Evolutionary conservation across 768 basidiomycete genomes (phyloP).

Genomic region (Podaxis sp.): DNA sequence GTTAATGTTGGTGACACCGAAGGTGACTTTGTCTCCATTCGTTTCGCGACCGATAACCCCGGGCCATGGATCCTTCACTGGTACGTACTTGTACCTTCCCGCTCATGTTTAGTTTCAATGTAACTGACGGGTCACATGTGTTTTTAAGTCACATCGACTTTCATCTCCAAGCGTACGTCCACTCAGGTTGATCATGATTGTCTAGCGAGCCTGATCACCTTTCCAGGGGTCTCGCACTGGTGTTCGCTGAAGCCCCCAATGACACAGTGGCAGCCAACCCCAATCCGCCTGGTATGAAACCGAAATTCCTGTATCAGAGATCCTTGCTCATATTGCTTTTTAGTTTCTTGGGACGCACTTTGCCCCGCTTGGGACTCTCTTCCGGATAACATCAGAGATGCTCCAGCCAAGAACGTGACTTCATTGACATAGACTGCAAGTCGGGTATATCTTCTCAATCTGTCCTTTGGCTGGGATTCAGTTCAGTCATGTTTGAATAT

Average conservation of each 20-base stretch:
- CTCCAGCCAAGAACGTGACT: too few species aligned
- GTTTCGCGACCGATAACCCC: constrained; percentile 66
- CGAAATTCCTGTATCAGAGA: neutral
- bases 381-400: too few species aligned
- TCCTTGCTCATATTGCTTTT: too few species aligned
- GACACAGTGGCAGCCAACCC: constrained; percentile 1
- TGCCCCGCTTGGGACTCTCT: too few species aligned
- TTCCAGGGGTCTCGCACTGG: constrained; percentile 18
- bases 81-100: constrained; percentile 15
- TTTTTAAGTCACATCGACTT: constrained; percentile 35
- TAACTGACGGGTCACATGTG: neutral
- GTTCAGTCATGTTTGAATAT: too few species aligned
- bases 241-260: constrained; percentile 19
- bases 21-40: constrained; percentile 50
- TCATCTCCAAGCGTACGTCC: constrained; percentile 31
- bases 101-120: neutral
- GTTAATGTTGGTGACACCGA: constrained; percentile 37
- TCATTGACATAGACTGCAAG: too few species aligned
- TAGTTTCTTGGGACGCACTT: too few species aligned
- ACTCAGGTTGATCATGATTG: neutral
- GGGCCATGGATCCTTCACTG: constrained; percentile 60
- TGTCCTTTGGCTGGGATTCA: too few species aligned
- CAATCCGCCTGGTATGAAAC: constrained; percentile 1
- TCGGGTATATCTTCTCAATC: too few species aligned
- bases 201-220: neutral